Conservation (phyloP, 257 asterid genomes). For the Asclepias syriaca region DNA sequence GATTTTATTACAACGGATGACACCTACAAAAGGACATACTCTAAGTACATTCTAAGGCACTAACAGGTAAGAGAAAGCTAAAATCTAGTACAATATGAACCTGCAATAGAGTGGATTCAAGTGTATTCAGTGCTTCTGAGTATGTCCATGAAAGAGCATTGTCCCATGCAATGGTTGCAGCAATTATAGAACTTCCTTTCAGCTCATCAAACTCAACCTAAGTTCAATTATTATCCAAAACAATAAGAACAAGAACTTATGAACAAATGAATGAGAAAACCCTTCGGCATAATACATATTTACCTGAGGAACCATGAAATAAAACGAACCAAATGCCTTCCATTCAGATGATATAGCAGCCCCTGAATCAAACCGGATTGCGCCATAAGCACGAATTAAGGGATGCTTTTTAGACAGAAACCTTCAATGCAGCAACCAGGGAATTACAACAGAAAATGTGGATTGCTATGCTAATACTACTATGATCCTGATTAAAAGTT, state of each 20-base stretch:
- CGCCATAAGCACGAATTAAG: constrained; percentile 90
- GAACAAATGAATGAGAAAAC: constrained; percentile 1
- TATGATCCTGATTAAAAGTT: too few relatives aligned
- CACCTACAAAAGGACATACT: constrained; percentile 40
- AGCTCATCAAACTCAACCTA: constrained; percentile 72
- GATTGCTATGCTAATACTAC: neutral
- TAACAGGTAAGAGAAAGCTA: neutral
- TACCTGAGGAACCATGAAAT: constrained; percentile 95
- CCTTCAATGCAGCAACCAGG: constrained; percentile 31
- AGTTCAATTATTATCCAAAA: neutral
- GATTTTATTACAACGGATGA: constrained; percentile 41
- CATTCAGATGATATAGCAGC: constrained; percentile 64
- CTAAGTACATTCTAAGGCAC: neutral
- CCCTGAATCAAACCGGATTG: constrained; percentile 77
- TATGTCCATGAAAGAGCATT: constrained; percentile 58
- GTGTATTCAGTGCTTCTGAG: constrained; percentile 59
- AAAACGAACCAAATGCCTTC: constrained; percentile 85
- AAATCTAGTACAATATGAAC: constrained; percentile 23
- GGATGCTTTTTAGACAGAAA: constrained; percentile 81
- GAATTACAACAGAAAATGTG: neutral
- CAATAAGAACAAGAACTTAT: neutral
- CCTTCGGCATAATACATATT: neutral
- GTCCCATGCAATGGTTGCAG: constrained; percentile 96
- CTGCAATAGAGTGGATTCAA: constrained; percentile 64
- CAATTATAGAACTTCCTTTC: constrained; percentile 81